These are phyloP conservation scores for Lunularia cruciata DNA, from an alignment of 225 moss, liverwort and hornwort genomes.

Conservation along the genomic window DNA sequence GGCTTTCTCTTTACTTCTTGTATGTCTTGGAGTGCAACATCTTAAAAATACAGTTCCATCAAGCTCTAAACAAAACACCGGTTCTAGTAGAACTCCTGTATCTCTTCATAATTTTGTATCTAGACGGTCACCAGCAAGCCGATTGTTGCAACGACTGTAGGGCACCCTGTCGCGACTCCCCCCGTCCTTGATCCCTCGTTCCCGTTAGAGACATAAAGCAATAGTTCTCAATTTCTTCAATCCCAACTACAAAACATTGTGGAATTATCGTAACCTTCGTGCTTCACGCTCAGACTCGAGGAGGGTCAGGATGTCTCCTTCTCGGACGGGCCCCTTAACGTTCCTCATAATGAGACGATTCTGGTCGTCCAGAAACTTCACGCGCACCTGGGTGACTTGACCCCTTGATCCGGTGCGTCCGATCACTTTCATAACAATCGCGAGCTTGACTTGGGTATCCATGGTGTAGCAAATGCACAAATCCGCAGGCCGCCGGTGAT, in stretches of 20 bases:
- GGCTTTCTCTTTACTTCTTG: no score
- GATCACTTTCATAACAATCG: constrained; percentile 52
- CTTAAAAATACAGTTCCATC: no score
- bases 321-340: constrained; percentile 47
- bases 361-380: constrained; percentile 51
- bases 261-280: constrained; percentile 38
- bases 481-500: background rate
- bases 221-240: background rate
- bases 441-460: constrained; percentile 48
- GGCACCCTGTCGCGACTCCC: background rate
- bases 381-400: constrained; percentile 49
- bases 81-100: no score
- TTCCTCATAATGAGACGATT: constrained; percentile 53
- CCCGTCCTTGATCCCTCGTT: background rate
- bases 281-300: constrained; percentile 54
- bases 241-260: no score
- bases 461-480: background rate
- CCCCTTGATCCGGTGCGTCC: constrained; percentile 48
- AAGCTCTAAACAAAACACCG: no score
- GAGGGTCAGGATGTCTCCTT: constrained; percentile 48
- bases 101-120: no score
- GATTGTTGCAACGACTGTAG: background rate
- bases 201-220: background rate
- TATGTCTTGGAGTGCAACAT: no score
- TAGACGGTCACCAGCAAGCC: constrained; percentile 7